Evolutionary conservation across 768 basidiomycete genomes (phyloP).

Genomic region (Termitomyces heimii): DNA sequence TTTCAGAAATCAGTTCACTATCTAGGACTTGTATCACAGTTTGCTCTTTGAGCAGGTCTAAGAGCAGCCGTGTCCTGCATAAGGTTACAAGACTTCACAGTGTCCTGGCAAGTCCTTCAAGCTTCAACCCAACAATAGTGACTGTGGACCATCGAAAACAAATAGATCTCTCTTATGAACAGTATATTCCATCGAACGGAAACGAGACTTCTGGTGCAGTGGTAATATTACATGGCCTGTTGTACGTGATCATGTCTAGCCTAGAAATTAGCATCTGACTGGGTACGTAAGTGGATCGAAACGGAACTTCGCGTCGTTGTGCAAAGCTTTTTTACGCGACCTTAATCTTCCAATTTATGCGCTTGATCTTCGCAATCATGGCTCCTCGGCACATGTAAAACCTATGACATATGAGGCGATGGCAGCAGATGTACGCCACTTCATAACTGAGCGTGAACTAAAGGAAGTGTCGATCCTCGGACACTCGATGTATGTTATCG

Average conservation of each 20-base stretch:
- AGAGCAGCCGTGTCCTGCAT: not conserved
- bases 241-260: constrained; percentile 29
- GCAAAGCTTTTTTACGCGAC: constrained; percentile 59
- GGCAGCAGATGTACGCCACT: constrained; percentile 71
- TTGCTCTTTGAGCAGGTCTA: not conserved
- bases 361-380: constrained; percentile 81
- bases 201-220: constrained; percentile 33
- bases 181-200: constrained; percentile 13
- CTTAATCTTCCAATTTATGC: constrained; percentile 63
- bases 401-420: constrained; percentile 71
- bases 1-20: not conserved
- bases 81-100: not conserved
- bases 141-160: not conserved
- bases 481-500: constrained; percentile 70
- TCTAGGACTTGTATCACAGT: not conserved
- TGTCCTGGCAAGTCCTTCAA: too few relatives aligned
- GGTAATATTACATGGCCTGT: constrained; percentile 53
- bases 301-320: constrained; percentile 77
- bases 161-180: constrained; percentile 14
- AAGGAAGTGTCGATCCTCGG: constrained; percentile 67
- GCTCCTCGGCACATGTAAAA: constrained; percentile 61
- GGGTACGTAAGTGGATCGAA: constrained; percentile 58
- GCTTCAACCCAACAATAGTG: not conserved
- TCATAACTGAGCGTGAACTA: constrained; percentile 46
- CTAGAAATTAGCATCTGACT: not conserved